Base-by-base conservation (phyloP, 495 filamentous ascomycete genomes). In the Penicillium desertorum region DNA sequence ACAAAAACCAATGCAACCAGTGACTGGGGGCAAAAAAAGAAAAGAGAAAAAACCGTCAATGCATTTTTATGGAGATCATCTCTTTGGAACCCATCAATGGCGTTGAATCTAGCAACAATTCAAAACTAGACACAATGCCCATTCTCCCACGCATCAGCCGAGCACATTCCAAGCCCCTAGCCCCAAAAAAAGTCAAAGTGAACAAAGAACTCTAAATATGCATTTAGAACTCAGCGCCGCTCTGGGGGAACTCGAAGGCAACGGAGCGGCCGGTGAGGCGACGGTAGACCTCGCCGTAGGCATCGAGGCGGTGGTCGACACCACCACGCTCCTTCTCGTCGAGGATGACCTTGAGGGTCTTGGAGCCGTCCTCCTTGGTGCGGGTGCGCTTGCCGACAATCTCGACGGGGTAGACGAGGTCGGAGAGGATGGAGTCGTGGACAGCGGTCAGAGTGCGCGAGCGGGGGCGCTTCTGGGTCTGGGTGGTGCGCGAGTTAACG, bases 261-360 rank as follows among this genome's bases (percentile, higher is more conserved):
- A 98, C 94, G 66, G 83, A 81, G 76, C 93, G 92, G 79, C 94
- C 94, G 45, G 94, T 98, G 72, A 98, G 80, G 58, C 89, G 86
- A 74, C 88, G 88, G 86, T 98, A 98, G 70, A 98, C 94, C 86
- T 97, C 94, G 56, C 89, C 91, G 83, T 97, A 98, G 68, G 94
- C 97, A 78, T 98, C 94, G 64, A 98, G 88, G 75, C 94, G 86
- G 84, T 96, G 96, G 84, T 98, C 94, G 64, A 98, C 92, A 74
- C 90, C 90, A 67, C 93, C 92, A 68, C 91, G 88, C 90, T 98
- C 94, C 91, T 98, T 98, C 87, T 97, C 94, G 76, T 98, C 94
- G 54, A 98, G 84, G 69, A 98, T 86, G 68, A 98, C 88, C 88
- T 98, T 98, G 73, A 96, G 84, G 71, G 93, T 81, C 88, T 98